A percentile compares a stretch with the other conserved stretches of the same genome.
phyloP scores from a whole-genome alignment of 805 yeast species.

The Candida maesae region DNA sequence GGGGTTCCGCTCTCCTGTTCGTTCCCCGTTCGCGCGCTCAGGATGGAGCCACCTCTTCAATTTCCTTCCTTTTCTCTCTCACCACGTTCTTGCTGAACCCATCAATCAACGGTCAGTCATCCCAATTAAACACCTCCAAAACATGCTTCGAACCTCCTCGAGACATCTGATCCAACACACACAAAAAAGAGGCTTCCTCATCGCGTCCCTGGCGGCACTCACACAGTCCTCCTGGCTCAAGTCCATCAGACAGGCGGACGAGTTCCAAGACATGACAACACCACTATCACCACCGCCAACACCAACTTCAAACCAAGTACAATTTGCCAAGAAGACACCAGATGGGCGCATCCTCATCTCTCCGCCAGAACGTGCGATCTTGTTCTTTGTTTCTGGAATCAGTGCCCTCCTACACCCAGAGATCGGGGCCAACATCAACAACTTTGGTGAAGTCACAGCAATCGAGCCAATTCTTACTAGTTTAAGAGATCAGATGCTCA shows the following conservation, averaged over 20 bases:
- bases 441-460: slow-evolving; percentile 89
- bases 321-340: slow-evolving; percentile 44
- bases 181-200: slow-evolving; percentile 11
- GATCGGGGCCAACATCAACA: slow-evolving; percentile 69
- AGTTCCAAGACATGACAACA: slow-evolving; percentile 41
- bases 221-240: slow-evolving; percentile 30
- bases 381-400: slow-evolving; percentile 70
- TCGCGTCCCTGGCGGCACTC: slow-evolving; percentile 20
- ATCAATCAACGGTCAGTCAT: too few relatives aligned
- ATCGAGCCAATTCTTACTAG: slow-evolving; percentile 58
- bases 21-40: too few relatives aligned
- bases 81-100: too few relatives aligned
- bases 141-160: too few relatives aligned
- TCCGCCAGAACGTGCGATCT: slow-evolving; percentile 52
- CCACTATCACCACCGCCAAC: neutral
- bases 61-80: too few relatives aligned
- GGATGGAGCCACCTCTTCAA: too few relatives aligned
- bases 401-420: slow-evolving; percentile 79
- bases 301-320: slow-evolving; percentile 1
- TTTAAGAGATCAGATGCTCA: slow-evolving; percentile 69
- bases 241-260: slow-evolving; percentile 52
- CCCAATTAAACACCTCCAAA: too few relatives aligned
- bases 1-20: too few relatives aligned
- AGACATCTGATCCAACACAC: too few relatives aligned
- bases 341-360: slow-evolving; percentile 74